Percentiles rank a stretch among this genome's conserved stretches.
Evolutionary conservation across 306 rosid species (phyloP).

Genomic region (Ormosia emarginata): DNA sequence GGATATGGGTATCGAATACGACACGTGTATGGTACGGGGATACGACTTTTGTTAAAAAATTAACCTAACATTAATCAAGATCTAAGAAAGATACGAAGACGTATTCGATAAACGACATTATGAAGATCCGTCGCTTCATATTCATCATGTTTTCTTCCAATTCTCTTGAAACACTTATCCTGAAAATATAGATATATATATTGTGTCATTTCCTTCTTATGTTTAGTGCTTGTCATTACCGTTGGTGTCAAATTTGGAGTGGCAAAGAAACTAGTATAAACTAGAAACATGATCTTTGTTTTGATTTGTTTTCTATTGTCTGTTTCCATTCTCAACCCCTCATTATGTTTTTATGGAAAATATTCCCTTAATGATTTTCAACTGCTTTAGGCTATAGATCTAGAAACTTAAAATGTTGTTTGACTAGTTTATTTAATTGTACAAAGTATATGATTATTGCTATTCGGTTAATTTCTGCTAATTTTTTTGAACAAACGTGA

Average conservation of each 20-base stretch:
- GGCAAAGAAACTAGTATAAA: not conserved
- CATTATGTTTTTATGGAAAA: too few relatives aligned
- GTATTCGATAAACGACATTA: too few relatives aligned
- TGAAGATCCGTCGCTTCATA: too few relatives aligned
- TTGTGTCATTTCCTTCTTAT: not conserved
- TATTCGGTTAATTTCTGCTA: not conserved
- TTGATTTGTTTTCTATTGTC: not conserved
- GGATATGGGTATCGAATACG: too few relatives aligned
- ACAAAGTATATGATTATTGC: not conserved
- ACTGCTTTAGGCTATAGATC: not conserved
- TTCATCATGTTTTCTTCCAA: not conserved
- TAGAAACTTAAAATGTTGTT: not conserved
- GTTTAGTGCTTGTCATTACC: not conserved
- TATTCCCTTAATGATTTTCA: not conserved
- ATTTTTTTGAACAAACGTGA: not conserved
- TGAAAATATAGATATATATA: too few relatives aligned
- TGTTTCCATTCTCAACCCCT: not conserved
- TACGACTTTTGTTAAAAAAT: too few relatives aligned
- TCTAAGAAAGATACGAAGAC: too few relatives aligned
- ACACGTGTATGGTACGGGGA: too few relatives aligned
- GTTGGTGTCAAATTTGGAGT: not conserved
- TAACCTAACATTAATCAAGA: too few relatives aligned
- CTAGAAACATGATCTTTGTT: not conserved
- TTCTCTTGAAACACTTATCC: not conserved
- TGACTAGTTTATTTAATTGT: not conserved